These are phyloP conservation scores for Pythium rishiriense DNA, from an alignment of 352 stramenopile genomes.

Conservation along the genomic window DNA sequence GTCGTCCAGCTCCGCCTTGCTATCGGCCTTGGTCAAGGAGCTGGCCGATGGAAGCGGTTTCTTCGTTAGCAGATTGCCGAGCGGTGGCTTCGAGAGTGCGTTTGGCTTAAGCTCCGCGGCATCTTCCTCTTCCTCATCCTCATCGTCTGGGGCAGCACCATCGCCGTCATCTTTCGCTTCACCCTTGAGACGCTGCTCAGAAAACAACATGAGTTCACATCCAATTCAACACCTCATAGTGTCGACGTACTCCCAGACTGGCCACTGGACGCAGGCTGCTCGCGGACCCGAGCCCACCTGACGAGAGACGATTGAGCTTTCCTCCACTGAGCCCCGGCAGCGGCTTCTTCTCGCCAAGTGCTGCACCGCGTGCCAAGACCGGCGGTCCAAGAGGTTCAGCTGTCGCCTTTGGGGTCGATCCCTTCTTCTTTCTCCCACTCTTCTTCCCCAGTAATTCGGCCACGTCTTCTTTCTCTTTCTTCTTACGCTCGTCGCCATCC, in stretches of 20 bases:
- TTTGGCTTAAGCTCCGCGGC: constrained; percentile 8
- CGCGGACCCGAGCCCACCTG: constrained; percentile 17
- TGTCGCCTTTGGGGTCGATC: constrained; percentile 32
- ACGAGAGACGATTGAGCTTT: constrained; percentile 24
- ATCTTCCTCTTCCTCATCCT: constrained; percentile 26
- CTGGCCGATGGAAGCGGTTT: constrained; percentile 43
- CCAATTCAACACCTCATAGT: neutral
- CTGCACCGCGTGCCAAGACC: constrained; percentile 36
- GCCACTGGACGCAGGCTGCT: constrained; percentile 44
- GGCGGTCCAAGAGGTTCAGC: constrained; percentile 43
- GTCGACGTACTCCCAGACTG: constrained; percentile 47
- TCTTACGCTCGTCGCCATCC: constrained; percentile 74
- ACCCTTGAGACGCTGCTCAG: constrained; percentile 25
- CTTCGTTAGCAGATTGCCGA: constrained; percentile 47
- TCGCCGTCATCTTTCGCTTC: constrained; percentile 45
- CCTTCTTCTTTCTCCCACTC: constrained; percentile 62
- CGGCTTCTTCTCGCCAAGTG: constrained; percentile 72
- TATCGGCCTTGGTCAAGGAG: constrained; percentile 30
- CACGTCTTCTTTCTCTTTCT: constrained; percentile 81
- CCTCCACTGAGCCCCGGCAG: constrained; percentile 43
- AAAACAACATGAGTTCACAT: neutral
- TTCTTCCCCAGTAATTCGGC: constrained; percentile 72
- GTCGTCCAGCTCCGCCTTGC: constrained; percentile 39
- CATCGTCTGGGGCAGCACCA: constrained; percentile 28
- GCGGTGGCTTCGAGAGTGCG: constrained; percentile 54